phyloP scores from a whole-genome alignment of 1,139 yeast genomes.

The Saccharomyces pastorianus region DNA sequence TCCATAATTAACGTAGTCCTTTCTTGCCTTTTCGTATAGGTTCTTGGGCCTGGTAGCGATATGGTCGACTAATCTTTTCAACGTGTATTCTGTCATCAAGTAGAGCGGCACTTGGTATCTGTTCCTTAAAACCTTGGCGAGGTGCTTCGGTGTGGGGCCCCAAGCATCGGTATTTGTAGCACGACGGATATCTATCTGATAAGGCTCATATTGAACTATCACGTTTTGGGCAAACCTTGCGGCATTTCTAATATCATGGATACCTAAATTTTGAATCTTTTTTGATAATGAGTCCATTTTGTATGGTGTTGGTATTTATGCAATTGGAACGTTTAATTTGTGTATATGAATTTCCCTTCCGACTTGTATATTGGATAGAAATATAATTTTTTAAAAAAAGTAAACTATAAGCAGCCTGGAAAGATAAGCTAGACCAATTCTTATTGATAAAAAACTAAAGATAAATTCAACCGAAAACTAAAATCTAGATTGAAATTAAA shows the following conservation, averaged over 20 bases:
- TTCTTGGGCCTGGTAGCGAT: conserved; percentile 31
- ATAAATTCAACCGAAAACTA: neutral
- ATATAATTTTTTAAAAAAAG: neutral
- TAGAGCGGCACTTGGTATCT: conserved; percentile 30
- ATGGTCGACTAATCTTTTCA: conserved; percentile 31
- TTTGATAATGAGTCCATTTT: conserved; percentile 31
- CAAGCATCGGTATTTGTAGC: conserved; percentile 42
- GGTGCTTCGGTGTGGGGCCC: conserved; percentile 40
- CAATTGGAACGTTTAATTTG: neutral
- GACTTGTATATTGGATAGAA: neutral
- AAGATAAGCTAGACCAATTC: neutral
- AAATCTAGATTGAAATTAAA: neutral
- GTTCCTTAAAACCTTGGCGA: conserved; percentile 31
- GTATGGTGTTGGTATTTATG: neutral
- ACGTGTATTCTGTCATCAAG: conserved; percentile 28
- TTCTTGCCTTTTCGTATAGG: conserved; percentile 33
- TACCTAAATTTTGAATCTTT: conserved; percentile 31
- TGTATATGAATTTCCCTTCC: neutral
- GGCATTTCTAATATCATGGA: conserved; percentile 34
- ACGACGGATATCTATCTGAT: conserved; percentile 35
- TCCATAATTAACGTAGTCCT: conserved; percentile 35
- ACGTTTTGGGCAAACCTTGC: conserved; percentile 34
- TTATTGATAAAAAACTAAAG: neutral
- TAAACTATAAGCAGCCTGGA: neutral
- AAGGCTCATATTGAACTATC: conserved; percentile 34